Base-by-base conservation (phyloP, 768 basidiomycete genomes). In the Thelephora aurantiotincta region DNA sequence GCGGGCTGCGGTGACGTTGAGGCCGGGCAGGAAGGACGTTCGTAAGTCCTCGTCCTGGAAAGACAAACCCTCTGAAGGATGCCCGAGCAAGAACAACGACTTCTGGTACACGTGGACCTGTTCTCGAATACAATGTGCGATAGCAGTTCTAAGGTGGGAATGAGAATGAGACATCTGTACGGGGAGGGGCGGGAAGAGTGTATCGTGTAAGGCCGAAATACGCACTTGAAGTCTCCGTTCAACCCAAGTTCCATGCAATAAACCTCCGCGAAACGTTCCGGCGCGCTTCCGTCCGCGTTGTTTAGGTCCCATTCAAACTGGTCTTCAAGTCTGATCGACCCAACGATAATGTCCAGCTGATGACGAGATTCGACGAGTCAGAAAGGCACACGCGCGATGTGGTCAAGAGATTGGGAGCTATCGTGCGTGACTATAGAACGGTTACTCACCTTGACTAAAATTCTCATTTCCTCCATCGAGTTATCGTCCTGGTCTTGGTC, bases 231-330 rank as follows among this genome's bases (percentile, higher is more conserved):
- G 61, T 99, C 96, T 6, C 91, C 89, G 22, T 74, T 75, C 20
- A 99, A 65, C 4, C 96, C 96, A 19, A 99, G 66, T 54, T 99
- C 96, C 18, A 77, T 75, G 1, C 79, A 69, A 59, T 96, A 94
- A 0, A 82, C 72, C 52, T 85, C 82, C 6, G 96, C 90, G 62
- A 98, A 98, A 20, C 83, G 80, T 64, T 99, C 96, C 0, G 94
- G 93, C 2, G 38, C 38, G 0, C 82, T 83, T 2, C 87, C 82
- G 42, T 73, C 70, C 18, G 69, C 65, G 48, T 85, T 90, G 54
- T 82, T 82, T 34, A 97, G 64, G 61, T 99, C 94, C 96, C 96
- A 99, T 60, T 98, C 96, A 58, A 98, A 94, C 58, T 92, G 86
- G 63, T 99, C 96, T 48, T 90, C 86, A 19, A 99, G 74, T 62